Evolutionary conservation across 192 early-diverging fungal species (phyloP), one percentile per base, ranked within the genome.

Genomic region (Obelidium mucronatum): DNA sequence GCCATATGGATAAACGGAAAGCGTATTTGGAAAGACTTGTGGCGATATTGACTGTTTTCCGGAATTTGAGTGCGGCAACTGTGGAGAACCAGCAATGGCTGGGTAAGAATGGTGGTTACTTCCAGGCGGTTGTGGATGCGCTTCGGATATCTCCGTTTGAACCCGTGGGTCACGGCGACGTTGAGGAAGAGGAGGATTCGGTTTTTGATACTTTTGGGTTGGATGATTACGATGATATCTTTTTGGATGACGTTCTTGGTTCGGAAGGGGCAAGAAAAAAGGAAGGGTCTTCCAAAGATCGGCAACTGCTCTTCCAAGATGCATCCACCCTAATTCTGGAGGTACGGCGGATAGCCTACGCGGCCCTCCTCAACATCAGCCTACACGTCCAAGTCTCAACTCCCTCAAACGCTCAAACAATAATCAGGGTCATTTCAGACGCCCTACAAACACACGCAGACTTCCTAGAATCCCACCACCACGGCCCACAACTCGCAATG

Each of bases 111-210:
- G 6, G 17, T n/a, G 72, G 62, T 26, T 74, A 61, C 62, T 4
- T 63, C 13, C 26, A 63, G 19, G 17, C 4, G 40, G 6, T 74
- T 13, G 39, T 74, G 5, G 24, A 40, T 26, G 31, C 30, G 19
- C 48, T 74, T 6, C 13, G 59, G 58, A 63, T 74, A 63, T 74
- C 58, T 1, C 72, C 72, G 24, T 54, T 74, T 40, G 39, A 22
- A 6, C 1, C 24, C n/a, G n/a, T n/a, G 66, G 48, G 3, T 22
- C 1, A 8, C 13, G 11, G 1, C n/a, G 40, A 67, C 19, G 40
- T 48, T 24, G 1, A 0, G 24, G 1, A n/a, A 3, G 66, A 67
- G 0, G 51, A 24, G n/a, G 66, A 51, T 19, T 17, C n/a, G n/a
- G 24, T 68, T 13, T 52, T 51, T 30, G 48, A 68, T 17, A 35